A percentile compares a stretch with the other conserved stretches of the same genome.
Conservation (phyloP, 139 green algal species). For the Micractinium conductrix region DNA sequence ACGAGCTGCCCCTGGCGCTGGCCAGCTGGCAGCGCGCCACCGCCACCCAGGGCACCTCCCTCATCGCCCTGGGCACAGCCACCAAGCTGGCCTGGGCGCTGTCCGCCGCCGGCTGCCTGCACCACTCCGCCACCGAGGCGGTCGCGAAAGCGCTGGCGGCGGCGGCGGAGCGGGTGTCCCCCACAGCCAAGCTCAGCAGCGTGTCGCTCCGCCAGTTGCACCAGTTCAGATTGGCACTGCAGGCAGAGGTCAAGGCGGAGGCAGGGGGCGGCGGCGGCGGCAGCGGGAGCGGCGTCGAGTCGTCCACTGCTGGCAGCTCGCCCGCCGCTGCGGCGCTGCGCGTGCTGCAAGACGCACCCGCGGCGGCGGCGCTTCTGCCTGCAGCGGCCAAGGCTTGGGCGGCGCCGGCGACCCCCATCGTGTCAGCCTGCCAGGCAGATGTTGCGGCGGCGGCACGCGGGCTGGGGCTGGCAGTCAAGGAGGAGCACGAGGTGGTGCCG, state of each 20-base stretch:
- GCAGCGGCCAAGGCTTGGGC: too few species aligned
- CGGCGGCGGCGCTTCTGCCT: background rate
- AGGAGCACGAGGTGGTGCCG: background rate
- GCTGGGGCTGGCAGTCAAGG: slow-evolving; percentile 1
- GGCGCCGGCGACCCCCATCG: too few species aligned
- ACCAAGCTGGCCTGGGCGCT: background rate
- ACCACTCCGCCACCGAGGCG: background rate
- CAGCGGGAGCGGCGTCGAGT: background rate
- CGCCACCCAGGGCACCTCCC: background rate
- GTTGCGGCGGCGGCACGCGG: background rate
- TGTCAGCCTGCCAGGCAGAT: slow-evolving; percentile 17
- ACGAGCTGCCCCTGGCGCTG: background rate
- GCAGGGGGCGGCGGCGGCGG: background rate
- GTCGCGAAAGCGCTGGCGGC: background rate
- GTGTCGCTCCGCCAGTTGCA: slow-evolving; percentile 18
- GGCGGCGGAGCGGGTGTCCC: background rate
- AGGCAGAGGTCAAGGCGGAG: background rate
- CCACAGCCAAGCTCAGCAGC: background rate
- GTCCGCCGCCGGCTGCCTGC: slow-evolving; percentile 7
- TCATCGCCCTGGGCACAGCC: background rate
- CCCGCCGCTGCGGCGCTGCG: background rate
- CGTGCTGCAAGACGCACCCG: background rate
- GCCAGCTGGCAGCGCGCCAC: background rate
- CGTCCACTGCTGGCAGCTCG: background rate
- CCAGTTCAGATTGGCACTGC: background rate